Evolutionary conservation across 2,329 filamentous ascomycete species (phyloP).

Genomic region (Neonectria hederae): DNA sequence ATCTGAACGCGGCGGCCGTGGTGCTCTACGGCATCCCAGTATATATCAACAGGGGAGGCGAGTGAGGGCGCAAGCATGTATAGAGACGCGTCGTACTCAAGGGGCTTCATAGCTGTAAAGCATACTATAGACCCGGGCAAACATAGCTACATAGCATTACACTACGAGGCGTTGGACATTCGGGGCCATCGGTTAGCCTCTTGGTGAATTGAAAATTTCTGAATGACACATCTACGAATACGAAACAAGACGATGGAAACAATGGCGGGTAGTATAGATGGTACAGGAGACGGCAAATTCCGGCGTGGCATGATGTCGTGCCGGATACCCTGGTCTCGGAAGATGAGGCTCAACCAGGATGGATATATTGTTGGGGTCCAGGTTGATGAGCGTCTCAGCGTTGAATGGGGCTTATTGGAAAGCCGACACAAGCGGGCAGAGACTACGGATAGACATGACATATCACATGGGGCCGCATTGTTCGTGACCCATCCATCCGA

Average conservation of each 20-base stretch:
- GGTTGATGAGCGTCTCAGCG: not conserved
- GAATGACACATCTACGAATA: slow-evolving; percentile 4
- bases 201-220: slow-evolving; percentile 21
- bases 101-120: slow-evolving; percentile 1
- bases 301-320: slow-evolving; percentile 14
- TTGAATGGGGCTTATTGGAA: not conserved
- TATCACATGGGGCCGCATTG: not conserved
- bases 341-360: slow-evolving; percentile 17
- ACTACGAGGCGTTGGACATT: slow-evolving; percentile 35
- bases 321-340: slow-evolving; percentile 15
- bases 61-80: slow-evolving; percentile 27
- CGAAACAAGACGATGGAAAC: not conserved
- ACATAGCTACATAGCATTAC: slow-evolving; percentile 16
- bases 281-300: slow-evolving; percentile 6
- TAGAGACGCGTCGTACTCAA: slow-evolving; percentile 1
- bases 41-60: slow-evolving; percentile 65
- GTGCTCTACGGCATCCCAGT: slow-evolving; percentile 96
- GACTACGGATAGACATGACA: not conserved
- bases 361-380: not conserved
- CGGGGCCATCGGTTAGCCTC: slow-evolving; percentile 16
- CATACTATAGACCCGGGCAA: slow-evolving; percentile 5
- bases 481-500: not conserved
- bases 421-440: slow-evolving; percentile 4
- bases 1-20: slow-evolving; percentile 92
- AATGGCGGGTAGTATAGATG: not conserved